Evolutionary conservation across 2,329 filamentous ascomycete genomes (phyloP).

Genomic region (Penicillium sp.): DNA sequence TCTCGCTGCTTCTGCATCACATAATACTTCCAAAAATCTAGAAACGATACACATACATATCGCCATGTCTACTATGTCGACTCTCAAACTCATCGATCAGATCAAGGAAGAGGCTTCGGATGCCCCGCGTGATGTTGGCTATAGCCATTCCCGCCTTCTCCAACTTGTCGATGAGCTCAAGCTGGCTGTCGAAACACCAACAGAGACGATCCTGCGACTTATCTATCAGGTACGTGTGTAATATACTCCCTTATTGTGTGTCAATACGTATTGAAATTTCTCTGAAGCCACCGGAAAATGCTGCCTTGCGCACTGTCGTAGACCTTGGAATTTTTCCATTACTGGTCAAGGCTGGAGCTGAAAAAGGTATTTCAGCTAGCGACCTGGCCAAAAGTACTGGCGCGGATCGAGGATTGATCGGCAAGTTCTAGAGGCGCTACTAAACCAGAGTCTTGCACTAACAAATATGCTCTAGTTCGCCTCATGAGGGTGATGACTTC

Average conservation of each 20-base stretch:
- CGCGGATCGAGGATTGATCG: slow-evolving; percentile 35
- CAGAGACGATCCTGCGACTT: slow-evolving; percentile 36
- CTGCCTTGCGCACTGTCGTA: slow-evolving; percentile 35
- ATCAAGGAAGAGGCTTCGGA: slow-evolving; percentile 9
- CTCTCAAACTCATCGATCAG: slow-evolving; percentile 8
- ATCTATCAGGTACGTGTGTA: slow-evolving; percentile 40
- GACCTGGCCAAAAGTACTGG: slow-evolving; percentile 33
- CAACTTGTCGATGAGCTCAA: slow-evolving; percentile 25
- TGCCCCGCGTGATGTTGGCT: background rate
- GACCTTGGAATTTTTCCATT: slow-evolving; percentile 35
- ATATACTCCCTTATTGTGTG: background rate
- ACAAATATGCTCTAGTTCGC: slow-evolving; percentile 25
- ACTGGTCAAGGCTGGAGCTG: slow-evolving; percentile 22
- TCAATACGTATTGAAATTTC: slow-evolving; percentile 26
- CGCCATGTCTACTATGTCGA: slow-evolving; percentile 6
- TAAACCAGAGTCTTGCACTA: too few species aligned
- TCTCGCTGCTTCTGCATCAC: too few species aligned
- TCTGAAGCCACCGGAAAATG: slow-evolving; percentile 39
- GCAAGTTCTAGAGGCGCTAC: slow-evolving; percentile 25
- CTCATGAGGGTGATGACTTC: slow-evolving; percentile 37
- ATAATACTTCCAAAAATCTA: too few species aligned
- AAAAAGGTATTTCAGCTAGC: slow-evolving; percentile 27
- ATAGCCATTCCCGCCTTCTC: slow-evolving; percentile 21
- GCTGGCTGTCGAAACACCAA: slow-evolving; percentile 35
- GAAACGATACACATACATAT: background rate